Evolutionary conservation across 495 filamentous ascomycete species (phyloP), one percentile per base, ranked within the genome.

Genomic region (Symbiotaphrina buchneri): DNA sequence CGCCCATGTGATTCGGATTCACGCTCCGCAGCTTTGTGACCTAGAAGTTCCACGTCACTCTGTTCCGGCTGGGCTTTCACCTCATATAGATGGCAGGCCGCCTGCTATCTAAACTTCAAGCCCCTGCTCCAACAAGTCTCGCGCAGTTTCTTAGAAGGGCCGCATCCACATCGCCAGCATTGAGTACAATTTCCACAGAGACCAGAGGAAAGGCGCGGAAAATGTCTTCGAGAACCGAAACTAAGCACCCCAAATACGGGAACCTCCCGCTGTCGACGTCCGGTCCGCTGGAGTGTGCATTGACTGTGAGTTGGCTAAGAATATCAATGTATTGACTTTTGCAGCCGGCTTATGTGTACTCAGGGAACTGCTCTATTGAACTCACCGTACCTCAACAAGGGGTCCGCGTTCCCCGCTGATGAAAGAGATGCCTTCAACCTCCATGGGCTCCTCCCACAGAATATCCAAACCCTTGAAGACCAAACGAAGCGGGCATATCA

Each of bases 351-450:
- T 6, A 31, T 2, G 10, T 2, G 1, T 6, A 15, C 16, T 2
- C 27, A 68, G 60, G 75, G 81, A 6, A 48, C 55, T 18, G 59
- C 65, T 3, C 54, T 87, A 3, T 56, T 87, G 15, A 61, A 67
- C 28, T 64, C 66, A 7, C 64, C 74, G 0, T 71, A 68, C 38
- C 77, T 78, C 55, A 90, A 90, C 53, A 87, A 84, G 51, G 82
- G 80, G 10, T 78, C 76, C 0, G 80, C 68, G 1, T 83, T 83
- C 41, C 59, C 79, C 0, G 36, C 49, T 0, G 47, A 74, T 20
- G 82, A 92, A 38, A 61, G 82, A 3, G 46, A 54, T 10, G 51
- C 58, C 3, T 90, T 92, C 49, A 59, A 61, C 10, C 59, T 90
- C 1, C 56, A 71, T 14, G 76, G 79, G 3, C 49, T 84, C 11